A percentile compares a stretch with the other conserved stretches of the same genome.
These are phyloP conservation scores for Chaetomium tenue DNA, from an alignment of 495 filamentous ascomycete genomes.

Conservation along the genomic window DNA sequence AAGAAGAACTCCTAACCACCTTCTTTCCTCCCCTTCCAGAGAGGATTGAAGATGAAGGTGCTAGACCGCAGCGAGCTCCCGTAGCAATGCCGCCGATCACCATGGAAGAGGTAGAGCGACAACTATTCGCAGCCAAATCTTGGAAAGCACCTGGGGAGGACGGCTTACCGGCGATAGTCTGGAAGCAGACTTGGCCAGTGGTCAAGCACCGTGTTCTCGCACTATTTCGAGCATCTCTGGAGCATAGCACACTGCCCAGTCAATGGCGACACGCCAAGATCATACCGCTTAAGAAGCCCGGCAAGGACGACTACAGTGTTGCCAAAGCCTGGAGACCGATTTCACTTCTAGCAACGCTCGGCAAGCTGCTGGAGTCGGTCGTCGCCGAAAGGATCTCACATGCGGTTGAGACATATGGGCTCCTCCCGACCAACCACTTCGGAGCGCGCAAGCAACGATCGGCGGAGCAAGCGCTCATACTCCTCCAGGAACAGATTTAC, in stretches of 20 bases:
- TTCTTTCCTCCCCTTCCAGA: conserved; percentile 9
- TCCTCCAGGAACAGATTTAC: conserved; percentile 18
- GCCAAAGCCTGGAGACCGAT: conserved; percentile 13
- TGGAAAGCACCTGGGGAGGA: conserved; percentile 8
- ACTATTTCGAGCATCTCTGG: conserved; percentile 9
- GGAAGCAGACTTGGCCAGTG: conserved; percentile 2
- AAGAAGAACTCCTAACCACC: not conserved
- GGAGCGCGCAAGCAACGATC: not conserved
- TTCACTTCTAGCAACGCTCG: not conserved
- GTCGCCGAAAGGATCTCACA: not conserved
- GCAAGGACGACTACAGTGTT: conserved; percentile 12
- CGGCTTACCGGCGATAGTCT: conserved; percentile 3
- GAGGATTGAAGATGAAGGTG: conserved; percentile 10
- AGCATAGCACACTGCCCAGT: conserved; percentile 9
- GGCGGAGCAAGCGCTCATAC: conserved; percentile 1
- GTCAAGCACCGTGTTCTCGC: conserved; percentile 10
- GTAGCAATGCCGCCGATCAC: not conserved
- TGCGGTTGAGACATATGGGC: not conserved
- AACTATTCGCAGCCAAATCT: not conserved
- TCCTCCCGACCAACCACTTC: not conserved
- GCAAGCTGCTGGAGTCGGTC: conserved; percentile 1
- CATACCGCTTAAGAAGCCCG: conserved; percentile 5
- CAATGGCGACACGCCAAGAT: conserved; percentile 4
- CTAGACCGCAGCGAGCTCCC: not conserved
- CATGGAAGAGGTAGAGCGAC: not conserved